Conservation (phyloP, 139 green algal genomes). For the Chlamydomonas asymmetrica region DNA sequence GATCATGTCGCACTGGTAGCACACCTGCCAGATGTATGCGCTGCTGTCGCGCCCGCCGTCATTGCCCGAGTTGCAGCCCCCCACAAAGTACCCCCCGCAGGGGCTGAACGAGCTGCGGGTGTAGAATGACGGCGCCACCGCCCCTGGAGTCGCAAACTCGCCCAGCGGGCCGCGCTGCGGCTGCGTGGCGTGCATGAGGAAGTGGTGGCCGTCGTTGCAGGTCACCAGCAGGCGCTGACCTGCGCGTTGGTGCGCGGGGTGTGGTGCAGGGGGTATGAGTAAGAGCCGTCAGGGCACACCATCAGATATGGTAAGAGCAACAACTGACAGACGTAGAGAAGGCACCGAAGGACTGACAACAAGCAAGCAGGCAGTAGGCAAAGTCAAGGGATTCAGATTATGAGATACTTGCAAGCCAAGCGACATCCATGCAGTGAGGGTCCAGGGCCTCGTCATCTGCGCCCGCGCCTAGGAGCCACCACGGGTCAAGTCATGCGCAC, state of each 20-base stretch:
- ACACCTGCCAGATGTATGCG: conserved; percentile 4
- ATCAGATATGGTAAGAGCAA: neutral
- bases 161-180: neutral
- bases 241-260: too few species aligned
- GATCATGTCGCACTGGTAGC: neutral
- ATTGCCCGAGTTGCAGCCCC: too few species aligned
- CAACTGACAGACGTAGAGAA: neutral
- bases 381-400: neutral
- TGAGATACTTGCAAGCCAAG: neutral
- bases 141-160: neutral
- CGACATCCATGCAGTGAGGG: too few species aligned
- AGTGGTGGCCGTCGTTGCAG: conserved; percentile 21
- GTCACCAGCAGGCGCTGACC: conserved; percentile 18
- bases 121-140: conserved; percentile 22
- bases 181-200: neutral
- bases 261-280: too few species aligned
- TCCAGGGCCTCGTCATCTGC: too few species aligned
- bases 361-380: neutral
- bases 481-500: too few species aligned
- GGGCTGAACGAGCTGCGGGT: conserved; percentile 13
- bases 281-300: too few species aligned
- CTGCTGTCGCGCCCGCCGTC: neutral
- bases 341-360: neutral
- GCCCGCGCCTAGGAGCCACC: too few species aligned
- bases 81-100: conserved; percentile 18